Conservation (phyloP, 768 basidiomycete genomes). For the Pisolithus orientalis region DNA sequence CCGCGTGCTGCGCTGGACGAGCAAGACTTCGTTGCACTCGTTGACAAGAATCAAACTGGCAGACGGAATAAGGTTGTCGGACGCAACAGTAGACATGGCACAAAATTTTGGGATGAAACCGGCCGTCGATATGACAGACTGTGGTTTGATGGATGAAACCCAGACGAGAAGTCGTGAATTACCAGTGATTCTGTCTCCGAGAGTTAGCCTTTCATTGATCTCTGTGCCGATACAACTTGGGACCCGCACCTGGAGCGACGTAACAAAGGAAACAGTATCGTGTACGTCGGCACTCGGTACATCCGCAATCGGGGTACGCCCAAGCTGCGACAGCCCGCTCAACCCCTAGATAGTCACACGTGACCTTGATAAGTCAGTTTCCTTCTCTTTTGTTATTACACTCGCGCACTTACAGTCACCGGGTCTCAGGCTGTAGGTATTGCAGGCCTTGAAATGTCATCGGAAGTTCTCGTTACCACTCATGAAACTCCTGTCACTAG, state of each 20-base stretch:
- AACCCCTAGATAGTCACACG: not conserved
- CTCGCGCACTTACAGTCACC: not conserved
- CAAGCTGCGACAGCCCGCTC: too few species aligned
- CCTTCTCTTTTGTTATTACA: not conserved
- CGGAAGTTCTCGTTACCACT: not conserved
- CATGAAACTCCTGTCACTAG: not conserved
- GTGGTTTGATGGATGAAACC: not conserved
- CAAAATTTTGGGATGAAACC: not conserved
- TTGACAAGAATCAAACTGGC: conserved; percentile 66
- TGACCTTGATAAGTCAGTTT: not conserved
- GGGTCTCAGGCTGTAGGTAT: not conserved
- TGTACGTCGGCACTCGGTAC: too few species aligned
- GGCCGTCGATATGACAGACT: not conserved
- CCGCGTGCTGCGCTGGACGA: conserved; percentile 65
- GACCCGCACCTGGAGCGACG: not conserved
- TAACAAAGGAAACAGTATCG: not conserved
- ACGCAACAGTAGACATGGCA: not conserved
- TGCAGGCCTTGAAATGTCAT: not conserved
- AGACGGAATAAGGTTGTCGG: conserved; percentile 45
- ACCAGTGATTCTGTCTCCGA: too few species aligned
- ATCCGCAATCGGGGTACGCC: too few species aligned
- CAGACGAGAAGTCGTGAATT: not conserved
- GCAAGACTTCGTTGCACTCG: conserved; percentile 56
- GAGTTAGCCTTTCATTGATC: too few species aligned
- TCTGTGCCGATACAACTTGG: not conserved